These are phyloP conservation scores for Penicillium samsonianum DNA, from an alignment of 495 filamentous ascomycete genomes.

Conservation along the genomic window DNA sequence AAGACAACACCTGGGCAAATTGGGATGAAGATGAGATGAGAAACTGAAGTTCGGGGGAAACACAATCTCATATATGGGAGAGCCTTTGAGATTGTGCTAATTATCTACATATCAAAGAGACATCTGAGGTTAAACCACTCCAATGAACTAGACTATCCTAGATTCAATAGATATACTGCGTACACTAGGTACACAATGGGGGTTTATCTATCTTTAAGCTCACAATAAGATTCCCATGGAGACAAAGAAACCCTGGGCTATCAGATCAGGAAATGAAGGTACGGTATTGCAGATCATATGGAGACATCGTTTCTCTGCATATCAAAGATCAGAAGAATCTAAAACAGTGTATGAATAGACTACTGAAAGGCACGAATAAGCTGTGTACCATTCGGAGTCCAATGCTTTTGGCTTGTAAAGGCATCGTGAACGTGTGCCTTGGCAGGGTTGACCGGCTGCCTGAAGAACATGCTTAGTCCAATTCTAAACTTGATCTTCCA, in stretches of 20 bases:
- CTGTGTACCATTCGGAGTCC: background rate
- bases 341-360: background rate
- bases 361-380: background rate
- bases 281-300: background rate
- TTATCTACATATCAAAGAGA: background rate
- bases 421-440: background rate
- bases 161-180: background rate
- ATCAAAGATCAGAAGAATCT: background rate
- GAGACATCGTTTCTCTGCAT: background rate
- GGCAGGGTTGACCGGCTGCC: background rate
- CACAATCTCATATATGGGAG: background rate
- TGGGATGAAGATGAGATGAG: background rate
- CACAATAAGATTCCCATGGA: background rate
- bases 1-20: background rate
- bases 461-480: background rate
- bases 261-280: background rate
- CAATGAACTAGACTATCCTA: background rate
- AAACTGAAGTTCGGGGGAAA: background rate
- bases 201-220: background rate
- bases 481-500: slow-evolving; percentile 1
- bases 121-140: background rate
- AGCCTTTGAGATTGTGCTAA: background rate
- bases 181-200: background rate
- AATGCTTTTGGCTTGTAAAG: background rate
- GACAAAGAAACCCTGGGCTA: background rate